Evolutionary conservation across 108 stramenopile genomes (phyloP).

Genomic region (Cylindrotheca fusiformis): DNA sequence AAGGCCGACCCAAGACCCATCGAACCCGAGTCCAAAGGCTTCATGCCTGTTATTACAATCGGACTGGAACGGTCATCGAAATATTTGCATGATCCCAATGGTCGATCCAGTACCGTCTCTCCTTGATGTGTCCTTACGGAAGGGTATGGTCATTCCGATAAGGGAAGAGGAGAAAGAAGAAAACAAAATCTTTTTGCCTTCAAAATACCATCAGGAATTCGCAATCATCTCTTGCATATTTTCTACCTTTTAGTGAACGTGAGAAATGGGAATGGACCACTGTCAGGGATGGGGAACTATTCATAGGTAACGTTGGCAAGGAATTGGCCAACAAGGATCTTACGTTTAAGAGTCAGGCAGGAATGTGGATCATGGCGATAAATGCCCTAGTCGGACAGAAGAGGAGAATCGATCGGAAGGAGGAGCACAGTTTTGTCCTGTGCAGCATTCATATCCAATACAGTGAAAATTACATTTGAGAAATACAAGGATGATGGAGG

Average conservation of each 20-base stretch:
- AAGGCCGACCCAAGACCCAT: too few species aligned
- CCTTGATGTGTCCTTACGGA: conserved; percentile 91
- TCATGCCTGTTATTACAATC: too few species aligned
- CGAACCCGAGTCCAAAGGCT: too few species aligned
- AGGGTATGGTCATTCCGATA: conserved; percentile 93
- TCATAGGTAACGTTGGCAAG: conserved; percentile 92
- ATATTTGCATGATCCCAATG: conserved; percentile 64
- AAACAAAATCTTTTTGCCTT: too few species aligned
- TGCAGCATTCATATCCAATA: conserved; percentile 39
- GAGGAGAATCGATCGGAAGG: conserved; percentile 74
- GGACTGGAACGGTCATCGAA: conserved; percentile 94
- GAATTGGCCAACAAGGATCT: conserved; percentile 85
- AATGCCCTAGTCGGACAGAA: conserved; percentile 69
- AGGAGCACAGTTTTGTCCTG: conserved; percentile 76
- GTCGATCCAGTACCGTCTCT: conserved; percentile 65
- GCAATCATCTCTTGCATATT: too few species aligned
- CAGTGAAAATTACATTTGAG: conserved; percentile 55
- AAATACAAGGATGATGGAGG: conserved; percentile 41
- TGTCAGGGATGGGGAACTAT: conserved; percentile 86
- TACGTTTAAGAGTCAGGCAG: conserved; percentile 79
- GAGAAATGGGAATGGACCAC: conserved; percentile 90
- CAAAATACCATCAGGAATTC: too few species aligned
- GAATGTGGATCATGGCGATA: conserved; percentile 86
- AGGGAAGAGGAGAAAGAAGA: too few species aligned
- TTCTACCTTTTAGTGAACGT: background rate